Evolutionary conservation across 202 grass and related monocot species (phyloP), one percentile per base, ranked within the genome.

Genomic region (Setaria italica): DNA sequence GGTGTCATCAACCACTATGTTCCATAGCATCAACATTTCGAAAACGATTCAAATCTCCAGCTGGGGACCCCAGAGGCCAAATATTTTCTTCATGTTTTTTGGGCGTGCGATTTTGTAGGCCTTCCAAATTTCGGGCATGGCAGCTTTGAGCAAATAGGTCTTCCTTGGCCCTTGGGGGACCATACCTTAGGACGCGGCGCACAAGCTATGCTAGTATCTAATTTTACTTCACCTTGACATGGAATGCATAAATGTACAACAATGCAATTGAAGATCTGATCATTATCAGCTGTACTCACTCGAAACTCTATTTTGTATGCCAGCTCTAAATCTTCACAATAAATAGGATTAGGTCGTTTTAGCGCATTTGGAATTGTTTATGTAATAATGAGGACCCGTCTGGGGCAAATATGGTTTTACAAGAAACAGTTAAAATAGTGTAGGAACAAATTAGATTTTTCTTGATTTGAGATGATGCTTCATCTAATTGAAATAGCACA

Each of bases 1-100:
- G 15, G 4, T 50, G 42, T 42, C 76, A 84, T 90, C 74, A 79
- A 90, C n/a, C n/a, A 54, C 84, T 34, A 86, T 45, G n/a, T 62
- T 74, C 84, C 79, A 73, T 15, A 8, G 2, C 5, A 73, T 86
- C 73, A 73, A 74, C 73, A 74, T 86, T 83, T 72, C n/a, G n/a
- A 83, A 72, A 49, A 60, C 9, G 46, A 77, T 62, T 54, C 41
- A 83, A 53, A 90, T 83, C 74, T n/a, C 4, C 9, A 1, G 30
- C 3, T 58, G 83, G 79, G 79, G 59, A 46, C 43, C 43, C 62
- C 65, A 10, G 0, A n/a, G 4, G 13, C 47, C 19, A 30, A 72
- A n/a, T 80, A 39, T 67, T 79, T 79, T 25, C 9, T 45, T 33
- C 60, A 79, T 73, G 13, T 33, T 72, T 58, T 70, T 13, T 1